phyloP scores from a whole-genome alignment of 768 basidiomycete species.

The Rhizopogon sp. region DNA sequence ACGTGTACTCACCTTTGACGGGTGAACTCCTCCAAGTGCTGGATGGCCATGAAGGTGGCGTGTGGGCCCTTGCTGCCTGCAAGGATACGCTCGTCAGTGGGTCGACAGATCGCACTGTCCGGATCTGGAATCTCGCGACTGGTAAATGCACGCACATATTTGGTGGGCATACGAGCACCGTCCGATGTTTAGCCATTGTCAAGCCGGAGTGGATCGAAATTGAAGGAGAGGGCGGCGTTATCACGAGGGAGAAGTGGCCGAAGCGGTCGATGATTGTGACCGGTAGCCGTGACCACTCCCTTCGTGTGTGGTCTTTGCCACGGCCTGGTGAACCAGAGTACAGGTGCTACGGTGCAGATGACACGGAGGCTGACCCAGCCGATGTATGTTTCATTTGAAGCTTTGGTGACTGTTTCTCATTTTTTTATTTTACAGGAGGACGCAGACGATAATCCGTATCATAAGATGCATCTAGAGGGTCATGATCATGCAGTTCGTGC shows the following conservation, averaged over 20 bases:
- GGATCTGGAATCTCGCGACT: constrained; percentile 82
- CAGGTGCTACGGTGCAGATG: constrained; percentile 57
- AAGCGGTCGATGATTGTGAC: constrained; percentile 70
- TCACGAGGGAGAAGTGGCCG: constrained; percentile 67
- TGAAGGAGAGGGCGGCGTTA: constrained; percentile 55
- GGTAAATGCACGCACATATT: constrained; percentile 89
- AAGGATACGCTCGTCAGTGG: constrained; percentile 88
- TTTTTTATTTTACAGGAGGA: constrained; percentile 46
- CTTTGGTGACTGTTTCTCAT: neutral
- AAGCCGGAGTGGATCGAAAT: constrained; percentile 86
- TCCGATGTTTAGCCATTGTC: constrained; percentile 92
- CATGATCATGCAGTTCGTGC: constrained; percentile 92
- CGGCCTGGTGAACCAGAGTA: constrained; percentile 73
- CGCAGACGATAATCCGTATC: constrained; percentile 80
- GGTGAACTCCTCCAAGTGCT: constrained; percentile 72
- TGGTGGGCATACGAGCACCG: constrained; percentile 94
- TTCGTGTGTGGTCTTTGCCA: constrained; percentile 66
- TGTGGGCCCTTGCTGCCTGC: constrained; percentile 92
- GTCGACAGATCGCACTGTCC: constrained; percentile 88
- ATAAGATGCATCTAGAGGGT: constrained; percentile 77
- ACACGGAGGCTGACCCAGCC: constrained; percentile 55
- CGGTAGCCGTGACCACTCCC: constrained; percentile 62
- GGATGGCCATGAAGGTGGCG: constrained; percentile 91
- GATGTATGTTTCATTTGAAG: constrained; percentile 27
- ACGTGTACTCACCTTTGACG: constrained; percentile 85